Evolutionary conservation across 139 green algal genomes (phyloP).

Genomic region (Ulvella scutata): DNA sequence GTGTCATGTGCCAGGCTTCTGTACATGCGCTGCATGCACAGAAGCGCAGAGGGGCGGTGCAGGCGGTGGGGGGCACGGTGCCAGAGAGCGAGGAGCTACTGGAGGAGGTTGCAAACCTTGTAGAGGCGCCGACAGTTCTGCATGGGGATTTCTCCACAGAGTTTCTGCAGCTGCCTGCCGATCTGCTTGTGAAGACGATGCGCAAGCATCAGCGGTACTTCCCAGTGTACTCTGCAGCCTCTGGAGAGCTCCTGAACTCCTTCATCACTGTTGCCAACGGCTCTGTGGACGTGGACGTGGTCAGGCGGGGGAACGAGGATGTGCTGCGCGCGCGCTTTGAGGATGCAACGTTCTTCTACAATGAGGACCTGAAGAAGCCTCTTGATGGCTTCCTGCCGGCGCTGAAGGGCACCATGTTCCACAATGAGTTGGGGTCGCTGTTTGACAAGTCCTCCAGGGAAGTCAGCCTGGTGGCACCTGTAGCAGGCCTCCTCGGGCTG

Average conservation of each 20-base stretch:
- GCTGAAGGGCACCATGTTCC: conserved; percentile 57
- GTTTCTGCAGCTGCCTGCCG: conserved; percentile 79
- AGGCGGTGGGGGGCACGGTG: conserved; percentile 29
- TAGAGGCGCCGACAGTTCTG: conserved; percentile 76
- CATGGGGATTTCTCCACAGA: conserved; percentile 56
- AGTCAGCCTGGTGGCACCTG: conserved; percentile 39
- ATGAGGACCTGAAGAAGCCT: conserved; percentile 53
- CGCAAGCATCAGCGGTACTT: conserved; percentile 99
- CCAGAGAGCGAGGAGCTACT: conserved; percentile 54
- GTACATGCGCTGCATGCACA: no score
- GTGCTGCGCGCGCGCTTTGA: conserved; percentile 92
- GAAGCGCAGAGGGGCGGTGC: neutral
- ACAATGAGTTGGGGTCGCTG: conserved; percentile 84
- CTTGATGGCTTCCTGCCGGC: conserved; percentile 41
- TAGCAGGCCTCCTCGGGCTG: conserved; percentile 19
- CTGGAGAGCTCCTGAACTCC: conserved; percentile 49
- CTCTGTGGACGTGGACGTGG: conserved; percentile 42
- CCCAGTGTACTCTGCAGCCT: conserved; percentile 49
- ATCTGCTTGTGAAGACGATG: conserved; percentile 97
- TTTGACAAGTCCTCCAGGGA: conserved; percentile 75
- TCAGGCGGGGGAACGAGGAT: conserved; percentile 80
- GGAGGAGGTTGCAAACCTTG: conserved; percentile 71
- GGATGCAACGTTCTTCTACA: conserved; percentile 96
- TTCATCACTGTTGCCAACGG: conserved; percentile 96
- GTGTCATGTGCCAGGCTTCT: no score